These are phyloP conservation scores for Xylariaceae sp. DNA, from an alignment of 2,329 filamentous ascomycete species.

Conservation along the genomic window DNA sequence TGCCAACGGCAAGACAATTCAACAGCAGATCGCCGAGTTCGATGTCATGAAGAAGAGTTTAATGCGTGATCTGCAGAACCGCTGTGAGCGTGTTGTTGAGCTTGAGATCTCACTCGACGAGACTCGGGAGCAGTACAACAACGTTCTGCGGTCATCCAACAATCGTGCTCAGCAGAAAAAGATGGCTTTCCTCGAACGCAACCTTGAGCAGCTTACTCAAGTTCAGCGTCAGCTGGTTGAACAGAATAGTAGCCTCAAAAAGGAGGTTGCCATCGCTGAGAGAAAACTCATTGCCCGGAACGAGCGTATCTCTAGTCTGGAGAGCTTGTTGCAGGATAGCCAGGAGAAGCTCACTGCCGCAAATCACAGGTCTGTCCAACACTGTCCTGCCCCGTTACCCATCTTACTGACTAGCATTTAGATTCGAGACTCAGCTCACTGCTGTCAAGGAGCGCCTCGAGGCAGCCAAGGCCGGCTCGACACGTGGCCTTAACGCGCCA, in stretches of 20 bases:
- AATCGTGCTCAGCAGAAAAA: conserved; percentile 99
- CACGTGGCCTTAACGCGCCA: conserved; percentile 69
- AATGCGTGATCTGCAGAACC: conserved; percentile 97
- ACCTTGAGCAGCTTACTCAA: conserved; percentile 94
- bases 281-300: conserved; percentile 94
- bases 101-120: conserved; percentile 96
- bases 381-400: conserved; percentile 5
- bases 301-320: conserved; percentile 91
- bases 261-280: conserved; percentile 98
- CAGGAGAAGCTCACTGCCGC: conserved; percentile 97
- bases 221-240: conserved; percentile 97
- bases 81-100: conserved; percentile 96
- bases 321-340: conserved; percentile 88
- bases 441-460: conserved; percentile 98
- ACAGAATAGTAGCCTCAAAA: conserved; percentile 95
- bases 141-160: conserved; percentile 92
- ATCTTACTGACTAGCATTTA: conserved; percentile 37
- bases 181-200: conserved; percentile 98
- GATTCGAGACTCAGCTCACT: conserved; percentile 94
- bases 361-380: conserved; percentile 79
- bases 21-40: conserved; percentile 97
- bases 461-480: conserved; percentile 87
- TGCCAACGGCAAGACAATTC: conserved; percentile 82
- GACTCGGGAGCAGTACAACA: conserved; percentile 98
- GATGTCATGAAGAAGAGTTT: conserved; percentile 99